These are phyloP conservation scores for Backusella westeae DNA, from an alignment of 192 early-diverging fungal genomes.

Conservation along the genomic window DNA sequence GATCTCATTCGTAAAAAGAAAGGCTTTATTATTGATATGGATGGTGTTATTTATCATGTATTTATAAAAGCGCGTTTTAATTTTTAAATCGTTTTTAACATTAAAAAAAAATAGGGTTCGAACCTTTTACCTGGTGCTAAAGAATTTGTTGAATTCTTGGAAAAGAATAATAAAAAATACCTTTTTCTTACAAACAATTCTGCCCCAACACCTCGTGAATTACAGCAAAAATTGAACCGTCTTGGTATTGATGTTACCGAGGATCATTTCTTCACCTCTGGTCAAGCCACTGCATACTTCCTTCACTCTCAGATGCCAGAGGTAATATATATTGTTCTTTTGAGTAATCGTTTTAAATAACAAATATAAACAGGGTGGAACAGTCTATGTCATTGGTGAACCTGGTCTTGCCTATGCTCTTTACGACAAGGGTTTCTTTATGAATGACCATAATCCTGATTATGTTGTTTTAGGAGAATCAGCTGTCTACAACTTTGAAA, in stretches of 20 bases:
- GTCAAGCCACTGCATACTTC: slow-evolving; percentile 54
- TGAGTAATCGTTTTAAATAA: background rate
- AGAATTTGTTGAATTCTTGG: slow-evolving; percentile 54
- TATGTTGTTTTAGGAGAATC: slow-evolving; percentile 62
- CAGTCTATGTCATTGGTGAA: slow-evolving; percentile 57
- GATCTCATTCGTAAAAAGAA: slow-evolving; percentile 40
- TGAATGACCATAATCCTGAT: slow-evolving; percentile 57
- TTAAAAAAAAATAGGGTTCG: slow-evolving; percentile 28
- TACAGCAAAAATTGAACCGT: slow-evolving; percentile 47
- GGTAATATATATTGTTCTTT: background rate
- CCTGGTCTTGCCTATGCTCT: slow-evolving; percentile 54
- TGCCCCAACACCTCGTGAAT: slow-evolving; percentile 56
- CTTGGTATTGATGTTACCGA: slow-evolving; percentile 49
- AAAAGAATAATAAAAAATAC: slow-evolving; percentile 50
- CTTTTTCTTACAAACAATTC: slow-evolving; percentile 64
- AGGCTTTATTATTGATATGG: slow-evolving; percentile 60
- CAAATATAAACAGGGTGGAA: slow-evolving; percentile 25
- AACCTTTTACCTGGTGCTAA: slow-evolving; percentile 52
- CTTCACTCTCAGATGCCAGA: slow-evolving; percentile 52
- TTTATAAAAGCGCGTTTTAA: background rate
- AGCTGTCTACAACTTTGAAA: slow-evolving; percentile 46
- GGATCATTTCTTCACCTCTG: slow-evolving; percentile 56
- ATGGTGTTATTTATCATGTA: slow-evolving; percentile 59
- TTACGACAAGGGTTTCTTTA: slow-evolving; percentile 57
- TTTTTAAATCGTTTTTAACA: too few species aligned